Evolutionary conservation across 1,284 basidiomycete genomes (phyloP), one percentile per base, ranked within the genome.

Genomic region (Puccinia polysora): DNA sequence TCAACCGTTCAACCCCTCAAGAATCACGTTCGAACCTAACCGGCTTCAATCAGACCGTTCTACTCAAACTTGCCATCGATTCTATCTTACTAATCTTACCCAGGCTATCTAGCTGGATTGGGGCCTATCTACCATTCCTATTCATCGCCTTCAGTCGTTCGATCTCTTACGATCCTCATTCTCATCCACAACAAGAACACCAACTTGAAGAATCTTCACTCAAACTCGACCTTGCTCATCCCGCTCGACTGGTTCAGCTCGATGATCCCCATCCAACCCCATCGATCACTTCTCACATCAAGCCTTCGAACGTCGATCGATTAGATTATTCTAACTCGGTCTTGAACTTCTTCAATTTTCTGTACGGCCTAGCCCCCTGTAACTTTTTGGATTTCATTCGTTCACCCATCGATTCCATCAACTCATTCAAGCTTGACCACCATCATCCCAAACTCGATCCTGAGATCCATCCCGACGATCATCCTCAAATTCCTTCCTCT

Each of bases 51-150:
- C 6, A 12, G 34, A 55, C 6, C 5, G 18, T 20, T 10, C 18
- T 4, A 4, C 12, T 58, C 30, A 55, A 59, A 38, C 30, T 69
- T 5, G 36, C 20, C 5, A 69, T 69, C 38, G 43, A 58, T 12
- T 23, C 65, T 12, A 18, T 69, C 10, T 32, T 68, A 2, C n/a
- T 68, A 20, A 68, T 68, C 65, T 52, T 68, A 4, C 65, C 65
- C 14, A 15, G 65, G 10, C 3, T 58, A 23, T 40, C 65, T 4
- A 47, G 10, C 25, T 38, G 23, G 10, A 45, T 55, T 40, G 38
- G 4, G 2, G 1, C 4, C 34, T 58, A 25, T 4, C 20, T 68
- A 25, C 49, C 53, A 14, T 23, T 32, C 38, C 25, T 69, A 5
- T 59, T 69, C 23, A 15, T 69, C 8, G 65, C 25, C 28, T 50